phyloP scores from a whole-genome alignment of 176 grass and related monocot species.

The Thinopyrum elongatum region DNA sequence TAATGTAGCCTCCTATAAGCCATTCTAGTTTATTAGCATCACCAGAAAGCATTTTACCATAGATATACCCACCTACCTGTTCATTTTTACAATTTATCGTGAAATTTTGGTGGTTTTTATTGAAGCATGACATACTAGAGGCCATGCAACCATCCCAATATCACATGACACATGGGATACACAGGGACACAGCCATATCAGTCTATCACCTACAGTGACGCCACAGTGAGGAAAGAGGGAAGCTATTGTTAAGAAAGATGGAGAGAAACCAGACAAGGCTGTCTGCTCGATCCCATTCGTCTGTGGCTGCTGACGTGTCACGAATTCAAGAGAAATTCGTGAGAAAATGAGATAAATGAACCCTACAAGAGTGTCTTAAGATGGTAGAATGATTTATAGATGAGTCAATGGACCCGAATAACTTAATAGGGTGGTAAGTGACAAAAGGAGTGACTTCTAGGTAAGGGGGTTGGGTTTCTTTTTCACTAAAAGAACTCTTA shows the following conservation, averaged over 20 bases:
- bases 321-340: neutral
- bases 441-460: neutral
- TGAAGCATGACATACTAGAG: neutral
- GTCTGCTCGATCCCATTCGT: neutral
- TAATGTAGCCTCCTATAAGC: neutral
- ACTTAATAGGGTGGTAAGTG: neutral
- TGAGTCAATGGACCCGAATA: neutral
- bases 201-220: neutral
- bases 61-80: neutral
- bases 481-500: neutral
- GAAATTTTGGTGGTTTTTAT: neutral
- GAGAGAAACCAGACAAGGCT: neutral
- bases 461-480: neutral
- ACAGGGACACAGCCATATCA: neutral
- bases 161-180: constrained; percentile 1
- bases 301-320: neutral
- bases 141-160: constrained; percentile 4
- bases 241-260: neutral
- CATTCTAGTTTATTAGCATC: neutral
- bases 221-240: neutral
- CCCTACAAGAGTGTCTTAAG: neutral
- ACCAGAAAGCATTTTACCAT: neutral
- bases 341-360: neutral
- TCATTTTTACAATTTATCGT: neutral
- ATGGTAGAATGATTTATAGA: neutral